Base-by-base conservation (phyloP, 2,329 filamentous ascomycete genomes). In the Talaromyces amestolkiae region DNA sequence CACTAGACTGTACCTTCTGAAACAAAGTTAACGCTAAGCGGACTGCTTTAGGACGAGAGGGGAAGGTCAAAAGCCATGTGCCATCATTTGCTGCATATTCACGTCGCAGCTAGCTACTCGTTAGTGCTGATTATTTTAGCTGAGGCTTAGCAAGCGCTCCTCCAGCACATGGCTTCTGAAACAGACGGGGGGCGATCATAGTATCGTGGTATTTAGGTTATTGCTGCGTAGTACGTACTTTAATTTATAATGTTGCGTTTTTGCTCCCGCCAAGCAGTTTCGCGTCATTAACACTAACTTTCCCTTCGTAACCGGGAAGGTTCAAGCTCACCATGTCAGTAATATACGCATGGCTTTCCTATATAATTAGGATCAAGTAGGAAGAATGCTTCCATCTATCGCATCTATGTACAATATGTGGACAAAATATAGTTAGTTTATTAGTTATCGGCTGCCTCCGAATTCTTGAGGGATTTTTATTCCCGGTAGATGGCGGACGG, bases 401-500 rank as follows among this genome's bases (percentile, higher is more conserved):
- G 31, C 22, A 10, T 35, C 27, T 13, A 56, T 35, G 49, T n/a
- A 53, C 49, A 51, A 8, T 37, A 19, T 39, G 3, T 56, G n/a
- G 31, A 11, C 6, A 56, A 35, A 56, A 56, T 39, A 39, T 35
- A 22, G 5, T 8, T 15, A 22, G 10, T 8, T 15, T 22, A 56
- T 56, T 33, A 33, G 2, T 58, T 27, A 58, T 37, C 56, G 35
- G 27, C 56, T 24, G 19, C 33, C 39, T 45, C 54, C 33, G 19
- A 66, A 53, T 13, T 63, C 65, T 27, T 49, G 49, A 11, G 51
- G 60, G 7, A 71, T 63, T 54, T 75, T 80, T 24, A 82, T 74
- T 11, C 80, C 80, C 6, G 75, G 72, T 22, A 77, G 69, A 69
- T 78, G 73, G 62, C 75, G 72, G 15, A 81, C 80, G 64, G 80